A percentile compares a stretch with the other conserved stretches of the same genome.
phyloP scores from a whole-genome alignment of 2,329 filamentous ascomycete genomes.

The Sporothrix sp. region DNA sequence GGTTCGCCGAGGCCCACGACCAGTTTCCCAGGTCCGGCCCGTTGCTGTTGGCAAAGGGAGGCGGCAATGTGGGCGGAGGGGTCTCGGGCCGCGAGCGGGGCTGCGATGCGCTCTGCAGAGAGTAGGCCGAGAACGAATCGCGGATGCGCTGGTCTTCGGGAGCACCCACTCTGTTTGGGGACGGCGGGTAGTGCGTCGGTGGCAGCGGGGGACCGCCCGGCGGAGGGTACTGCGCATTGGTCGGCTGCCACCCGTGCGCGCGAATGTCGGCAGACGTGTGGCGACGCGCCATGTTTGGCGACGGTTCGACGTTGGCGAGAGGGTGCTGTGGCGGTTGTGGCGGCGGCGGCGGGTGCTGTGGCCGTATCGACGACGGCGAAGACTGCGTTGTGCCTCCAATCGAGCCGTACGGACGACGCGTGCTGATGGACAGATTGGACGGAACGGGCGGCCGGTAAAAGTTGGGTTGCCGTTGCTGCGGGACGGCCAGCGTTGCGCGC shows the following conservation, averaged over 20 bases:
- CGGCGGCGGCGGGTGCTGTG: conserved; percentile 52
- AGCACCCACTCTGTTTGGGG: conserved; percentile 36
- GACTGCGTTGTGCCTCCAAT: conserved; percentile 64
- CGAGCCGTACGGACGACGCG: conserved; percentile 74
- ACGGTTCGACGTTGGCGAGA: conserved; percentile 44
- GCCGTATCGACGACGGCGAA: conserved; percentile 64
- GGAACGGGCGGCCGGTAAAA: conserved; percentile 71
- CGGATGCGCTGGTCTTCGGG: conserved; percentile 46
- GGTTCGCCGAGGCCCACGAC: conserved; percentile 45
- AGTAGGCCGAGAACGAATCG: conserved; percentile 48
- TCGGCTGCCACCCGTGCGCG: conserved; percentile 66
- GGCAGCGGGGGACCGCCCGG: conserved; percentile 38
- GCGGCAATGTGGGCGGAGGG: conserved; percentile 41
- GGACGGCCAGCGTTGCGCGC: conserved; percentile 56
- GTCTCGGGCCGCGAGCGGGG: conserved; percentile 45
- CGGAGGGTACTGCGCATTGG: conserved; percentile 55
- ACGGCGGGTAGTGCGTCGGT: conserved; percentile 43
- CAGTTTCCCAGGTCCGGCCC: conserved; percentile 39
- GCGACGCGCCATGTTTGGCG: conserved; percentile 64
- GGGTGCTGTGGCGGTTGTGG: conserved; percentile 28
- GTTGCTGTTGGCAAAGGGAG: conserved; percentile 36
- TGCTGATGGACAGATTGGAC: conserved; percentile 68
- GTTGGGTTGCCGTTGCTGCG: conserved; percentile 47
- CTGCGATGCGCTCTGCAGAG: conserved; percentile 35
- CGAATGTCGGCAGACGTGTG: conserved; percentile 96